phyloP scores from a whole-genome alignment of 768 basidiomycete genomes.

The Chalciporus sphaerocephalus region DNA sequence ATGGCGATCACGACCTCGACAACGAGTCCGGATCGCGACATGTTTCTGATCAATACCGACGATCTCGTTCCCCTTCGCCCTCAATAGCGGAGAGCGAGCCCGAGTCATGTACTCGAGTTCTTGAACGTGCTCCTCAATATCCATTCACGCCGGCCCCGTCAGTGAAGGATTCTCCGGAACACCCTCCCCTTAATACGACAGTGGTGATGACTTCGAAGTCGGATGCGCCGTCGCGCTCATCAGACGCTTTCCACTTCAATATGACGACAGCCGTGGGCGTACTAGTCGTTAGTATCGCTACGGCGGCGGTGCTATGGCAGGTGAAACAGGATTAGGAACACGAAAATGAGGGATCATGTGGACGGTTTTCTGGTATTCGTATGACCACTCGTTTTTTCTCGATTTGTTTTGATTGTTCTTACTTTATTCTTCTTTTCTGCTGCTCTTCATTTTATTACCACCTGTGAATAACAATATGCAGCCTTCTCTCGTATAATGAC shows the following conservation, averaged over 20 bases:
- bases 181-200: constrained; percentile 10
- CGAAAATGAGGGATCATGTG: constrained; percentile 12
- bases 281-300: constrained; percentile 60
- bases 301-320: constrained; percentile 71
- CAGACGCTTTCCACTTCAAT: constrained; percentile 27
- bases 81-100: constrained; percentile 30
- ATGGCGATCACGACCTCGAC: constrained; percentile 13
- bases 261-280: constrained; percentile 58
- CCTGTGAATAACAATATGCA: constrained; percentile 27
- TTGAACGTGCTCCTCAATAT: constrained; percentile 21
- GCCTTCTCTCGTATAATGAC: constrained; percentile 15
- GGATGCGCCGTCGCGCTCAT: constrained; percentile 16
- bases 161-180: constrained; percentile 28
- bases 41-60: constrained; percentile 21
- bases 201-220: constrained; percentile 14
- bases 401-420: constrained; percentile 14
- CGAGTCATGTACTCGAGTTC: constrained; percentile 19
- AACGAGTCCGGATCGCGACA: constrained; percentile 21
- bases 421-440: constrained; percentile 27
- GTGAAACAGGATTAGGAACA: constrained; percentile 46
- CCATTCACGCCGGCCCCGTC: constrained; percentile 31
- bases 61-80: constrained; percentile 29
- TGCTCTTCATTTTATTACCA: constrained; percentile 16
- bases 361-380: constrained; percentile 16
- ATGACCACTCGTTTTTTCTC: constrained; percentile 12